Evolutionary conservation across 2,329 filamentous ascomycete species (phyloP).

Genomic region (Fusarium goolgardi): DNA sequence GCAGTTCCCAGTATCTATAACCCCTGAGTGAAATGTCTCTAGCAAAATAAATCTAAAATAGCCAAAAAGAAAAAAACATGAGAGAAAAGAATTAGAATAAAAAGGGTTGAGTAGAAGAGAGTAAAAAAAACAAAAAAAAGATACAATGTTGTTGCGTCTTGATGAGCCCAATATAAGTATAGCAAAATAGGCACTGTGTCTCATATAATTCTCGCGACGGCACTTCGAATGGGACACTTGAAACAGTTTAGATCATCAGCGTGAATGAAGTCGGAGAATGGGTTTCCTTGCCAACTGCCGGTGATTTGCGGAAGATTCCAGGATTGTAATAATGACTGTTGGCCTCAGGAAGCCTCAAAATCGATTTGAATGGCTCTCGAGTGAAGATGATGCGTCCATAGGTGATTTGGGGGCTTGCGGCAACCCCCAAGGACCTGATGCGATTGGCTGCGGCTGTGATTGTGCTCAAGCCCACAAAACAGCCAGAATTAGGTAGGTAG

Average conservation of each 20-base stretch:
- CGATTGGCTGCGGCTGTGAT: constrained; percentile 23
- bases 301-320: background rate
- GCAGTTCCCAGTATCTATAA: background rate
- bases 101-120: background rate
- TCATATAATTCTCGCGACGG: background rate
- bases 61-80: background rate
- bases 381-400: background rate
- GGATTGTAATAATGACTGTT: background rate
- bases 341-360: constrained; percentile 9
- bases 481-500: constrained; percentile 1
- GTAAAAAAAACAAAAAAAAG: background rate
- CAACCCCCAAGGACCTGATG: background rate
- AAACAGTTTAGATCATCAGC: background rate
- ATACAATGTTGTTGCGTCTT: background rate
- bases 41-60: background rate
- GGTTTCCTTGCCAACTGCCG: background rate
- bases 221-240: background rate
- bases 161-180: background rate
- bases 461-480: constrained; percentile 17
- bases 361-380: constrained; percentile 4
- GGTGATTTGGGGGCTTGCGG: constrained; percentile 7
- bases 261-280: constrained; percentile 2
- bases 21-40: background rate
- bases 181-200: background rate
- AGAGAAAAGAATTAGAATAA: background rate